Percentiles rank a stretch among this genome's conserved stretches.
Evolutionary conservation across 371 early-diverging fungal species (phyloP).

Genomic region (Mortierella polycephala): DNA sequence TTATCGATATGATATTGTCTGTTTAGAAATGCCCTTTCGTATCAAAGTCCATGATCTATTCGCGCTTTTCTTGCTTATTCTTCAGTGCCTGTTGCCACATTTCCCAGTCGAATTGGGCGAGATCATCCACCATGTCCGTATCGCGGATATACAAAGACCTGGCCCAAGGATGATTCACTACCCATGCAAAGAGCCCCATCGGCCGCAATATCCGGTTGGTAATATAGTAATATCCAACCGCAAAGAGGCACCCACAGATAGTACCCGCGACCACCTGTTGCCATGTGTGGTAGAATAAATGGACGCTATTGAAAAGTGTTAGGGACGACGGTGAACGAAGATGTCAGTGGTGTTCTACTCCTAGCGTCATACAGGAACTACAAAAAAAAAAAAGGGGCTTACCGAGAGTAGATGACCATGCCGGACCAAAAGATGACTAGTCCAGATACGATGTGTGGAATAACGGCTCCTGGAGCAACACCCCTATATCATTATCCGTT

Average conservation of each 20-base stretch:
- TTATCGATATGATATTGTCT: too few relatives aligned
- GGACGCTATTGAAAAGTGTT: slow-evolving; percentile 64
- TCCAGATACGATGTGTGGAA: slow-evolving; percentile 20
- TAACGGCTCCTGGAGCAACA: slow-evolving; percentile 9
- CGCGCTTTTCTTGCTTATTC: slow-evolving; percentile 1
- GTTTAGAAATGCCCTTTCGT: not conserved
- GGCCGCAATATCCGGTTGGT: slow-evolving; percentile 57
- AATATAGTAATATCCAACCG: slow-evolving; percentile 68
- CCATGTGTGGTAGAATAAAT: slow-evolving; percentile 84
- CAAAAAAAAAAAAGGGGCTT: slow-evolving; percentile 1
- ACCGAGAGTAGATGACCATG: slow-evolving; percentile 55
- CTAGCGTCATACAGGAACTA: not conserved
- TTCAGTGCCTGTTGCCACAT: slow-evolving; percentile 56
- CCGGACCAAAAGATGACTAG: slow-evolving; percentile 19
- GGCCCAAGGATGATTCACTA: slow-evolving; percentile 58
- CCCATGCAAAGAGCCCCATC: slow-evolving; percentile 52
- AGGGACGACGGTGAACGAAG: not conserved
- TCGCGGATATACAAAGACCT: slow-evolving; percentile 69
- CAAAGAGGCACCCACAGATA: slow-evolving; percentile 68
- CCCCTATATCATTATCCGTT: slow-evolving; percentile 10
- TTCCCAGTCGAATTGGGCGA: slow-evolving; percentile 69
- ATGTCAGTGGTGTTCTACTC: not conserved
- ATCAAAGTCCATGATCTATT: not conserved
- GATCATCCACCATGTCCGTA: slow-evolving; percentile 62
- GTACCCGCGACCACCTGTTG: slow-evolving; percentile 82